Percentiles rank a stretch among this genome's conserved stretches.
These are phyloP conservation scores for Inonotus hispidus DNA, from an alignment of 1,284 basidiomycete genomes.

Conservation along the genomic window DNA sequence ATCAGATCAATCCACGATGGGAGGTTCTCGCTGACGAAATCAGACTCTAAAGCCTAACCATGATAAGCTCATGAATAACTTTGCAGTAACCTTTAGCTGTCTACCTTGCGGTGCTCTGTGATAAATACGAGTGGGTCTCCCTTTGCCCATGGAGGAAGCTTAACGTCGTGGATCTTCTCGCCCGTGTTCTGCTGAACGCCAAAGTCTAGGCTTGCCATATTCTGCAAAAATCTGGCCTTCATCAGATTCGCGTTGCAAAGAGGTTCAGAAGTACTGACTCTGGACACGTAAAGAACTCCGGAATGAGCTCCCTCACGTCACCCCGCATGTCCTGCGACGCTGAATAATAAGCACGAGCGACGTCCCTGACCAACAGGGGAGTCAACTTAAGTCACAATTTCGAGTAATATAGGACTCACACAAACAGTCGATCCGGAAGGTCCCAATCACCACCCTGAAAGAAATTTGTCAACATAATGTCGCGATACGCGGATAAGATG, in stretches of 20 bases:
- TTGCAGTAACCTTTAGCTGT: conserved; percentile 5
- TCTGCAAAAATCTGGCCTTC: conserved; percentile 59
- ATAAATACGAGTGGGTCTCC: conserved; percentile 84
- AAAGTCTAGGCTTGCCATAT: conserved; percentile 73
- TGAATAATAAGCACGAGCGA: conserved; percentile 77
- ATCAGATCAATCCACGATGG: conserved; percentile 93
- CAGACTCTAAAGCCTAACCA: conserved; percentile 82
- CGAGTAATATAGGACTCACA: conserved; percentile 34
- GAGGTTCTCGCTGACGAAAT: conserved; percentile 82
- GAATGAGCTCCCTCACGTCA: conserved; percentile 92
- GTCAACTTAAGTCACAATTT: background rate
- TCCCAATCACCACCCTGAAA: conserved; percentile 87
- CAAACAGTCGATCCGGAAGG: conserved; percentile 90
- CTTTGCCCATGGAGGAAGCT: conserved; percentile 88
- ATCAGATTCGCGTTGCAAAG: background rate
- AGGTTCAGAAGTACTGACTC: conserved; percentile 40
- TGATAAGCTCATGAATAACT: background rate
- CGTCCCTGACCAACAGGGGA: conserved; percentile 50
- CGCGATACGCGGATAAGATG: conserved; percentile 8
- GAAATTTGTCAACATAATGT: background rate
- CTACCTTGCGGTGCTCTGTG: conserved; percentile 70
- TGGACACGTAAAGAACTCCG: conserved; percentile 83
- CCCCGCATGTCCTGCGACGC: conserved; percentile 85
- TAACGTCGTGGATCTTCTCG: conserved; percentile 83
- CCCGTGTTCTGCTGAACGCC: conserved; percentile 80